Base-by-base conservation (phyloP, 768 basidiomycete species). In the Termitomyces sp. region DNA sequence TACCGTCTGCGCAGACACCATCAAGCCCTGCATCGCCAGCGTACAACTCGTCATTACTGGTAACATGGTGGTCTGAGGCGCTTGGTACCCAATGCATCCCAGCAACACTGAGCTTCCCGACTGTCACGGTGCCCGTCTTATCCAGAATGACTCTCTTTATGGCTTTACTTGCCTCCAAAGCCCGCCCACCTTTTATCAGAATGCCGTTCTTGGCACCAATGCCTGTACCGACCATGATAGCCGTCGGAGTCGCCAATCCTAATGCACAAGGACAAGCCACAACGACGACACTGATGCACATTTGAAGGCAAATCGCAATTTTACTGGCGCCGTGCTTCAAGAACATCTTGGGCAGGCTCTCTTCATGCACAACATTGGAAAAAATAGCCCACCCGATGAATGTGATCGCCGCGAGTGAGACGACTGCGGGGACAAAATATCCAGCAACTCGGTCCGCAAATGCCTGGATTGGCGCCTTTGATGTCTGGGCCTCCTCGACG, bases 191-290 rank as follows among this genome's bases (percentile, higher is more conserved):
- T 69, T 99, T 99, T 83, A 99, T 98, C 46, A 99, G 74, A 58
- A 99, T 98, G 0, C 97, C 96, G 65, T 98, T 96, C 75, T 90
- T 83, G 9, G 97, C 97, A 1, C 97, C 97, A 56, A 98, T 86
- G 1, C 97, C 97, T 0, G 96, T 98, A 18, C 97, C 97, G 32
- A 98, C 97, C 97, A 98, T 98, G 72, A 98, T 94, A 2, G 96
- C 97, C 0, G 97, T 98, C 1, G 97, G 97, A 0, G 96, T 98
- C 55, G 92, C 92, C 58, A 98, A 80, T 5, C 96, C 97, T 34
- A 99, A 81, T 0, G 97, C 96, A 69, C 97, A 99, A 0, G 97
- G 97, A 71, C 97, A 99, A 22, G 97, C 96, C 52, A 99, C 94
- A 49, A 99, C 97, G 58, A 99, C 83, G 60, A 98, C 97, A 41